Percentiles rank a stretch among this genome's conserved stretches.
phyloP scores from a whole-genome alignment of 2,329 filamentous ascomycete genomes.

The Aureobasidium melanogenum region DNA sequence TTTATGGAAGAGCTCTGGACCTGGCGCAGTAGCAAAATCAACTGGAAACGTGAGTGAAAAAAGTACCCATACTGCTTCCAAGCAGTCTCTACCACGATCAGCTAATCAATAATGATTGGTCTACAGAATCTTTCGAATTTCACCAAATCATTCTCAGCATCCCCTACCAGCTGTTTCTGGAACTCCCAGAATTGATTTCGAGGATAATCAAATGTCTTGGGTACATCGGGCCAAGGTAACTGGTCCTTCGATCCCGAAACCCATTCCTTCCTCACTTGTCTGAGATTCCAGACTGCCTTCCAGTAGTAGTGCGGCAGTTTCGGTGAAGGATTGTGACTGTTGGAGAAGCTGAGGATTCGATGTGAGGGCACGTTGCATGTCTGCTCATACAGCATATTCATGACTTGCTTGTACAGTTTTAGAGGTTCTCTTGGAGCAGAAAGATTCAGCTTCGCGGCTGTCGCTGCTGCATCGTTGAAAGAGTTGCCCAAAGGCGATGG shows the following conservation, averaged over 20 bases:
- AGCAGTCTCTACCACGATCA: too few species aligned
- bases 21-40: too few species aligned
- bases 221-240: background rate
- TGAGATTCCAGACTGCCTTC: background rate
- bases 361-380: background rate
- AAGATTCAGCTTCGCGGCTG: too few species aligned
- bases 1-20: too few species aligned
- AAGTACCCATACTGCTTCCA: too few species aligned
- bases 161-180: too few species aligned
- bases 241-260: background rate
- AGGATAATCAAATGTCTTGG: too few species aligned
- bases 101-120: background rate
- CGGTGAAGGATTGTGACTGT: background rate
- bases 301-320: background rate
- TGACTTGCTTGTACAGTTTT: background rate
- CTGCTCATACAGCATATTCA: background rate
- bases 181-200: too few species aligned
- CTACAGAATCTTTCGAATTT: background rate
- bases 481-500: too few species aligned
- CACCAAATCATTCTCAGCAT: background rate
- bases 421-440: background rate
- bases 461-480: background rate
- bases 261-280: background rate
- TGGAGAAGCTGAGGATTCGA: background rate
- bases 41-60: too few species aligned